Conservation (phyloP, 164 flowering plant genomes). For the Cinnamomum micranthum region DNA sequence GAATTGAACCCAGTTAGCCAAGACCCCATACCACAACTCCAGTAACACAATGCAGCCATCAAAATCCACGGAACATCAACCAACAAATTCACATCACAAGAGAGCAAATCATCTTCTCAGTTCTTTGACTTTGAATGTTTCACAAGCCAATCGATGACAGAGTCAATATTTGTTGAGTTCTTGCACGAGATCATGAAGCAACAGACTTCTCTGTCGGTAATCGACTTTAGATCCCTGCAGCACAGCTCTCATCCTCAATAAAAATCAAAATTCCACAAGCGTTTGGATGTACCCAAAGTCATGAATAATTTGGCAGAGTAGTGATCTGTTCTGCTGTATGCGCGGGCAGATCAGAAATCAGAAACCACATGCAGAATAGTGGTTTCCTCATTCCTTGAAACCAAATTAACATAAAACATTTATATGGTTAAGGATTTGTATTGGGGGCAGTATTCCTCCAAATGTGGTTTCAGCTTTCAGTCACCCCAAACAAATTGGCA, state of each 20-base stretch:
- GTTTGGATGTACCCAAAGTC: not conserved
- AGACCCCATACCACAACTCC: not conserved
- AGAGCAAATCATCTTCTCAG: conserved; percentile 14
- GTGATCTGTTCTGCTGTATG: not conserved
- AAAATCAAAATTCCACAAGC: not conserved
- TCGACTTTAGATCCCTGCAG: conserved; percentile 46
- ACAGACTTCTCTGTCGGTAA: conserved; percentile 44
- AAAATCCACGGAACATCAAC: not conserved
- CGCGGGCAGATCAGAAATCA: not conserved
- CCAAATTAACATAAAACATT: too few species aligned
- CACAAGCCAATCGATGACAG: conserved; percentile 49
- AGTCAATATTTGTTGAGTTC: conserved; percentile 49
- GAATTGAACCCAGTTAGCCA: not conserved
- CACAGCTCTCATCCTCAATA: not conserved
- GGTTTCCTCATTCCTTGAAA: not conserved
- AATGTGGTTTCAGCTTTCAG: not conserved
- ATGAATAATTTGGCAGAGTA: not conserved
- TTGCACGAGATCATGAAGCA: conserved; percentile 59
- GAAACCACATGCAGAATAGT: not conserved
- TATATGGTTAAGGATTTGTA: not conserved
- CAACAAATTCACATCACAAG: not conserved
- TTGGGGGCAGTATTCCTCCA: not conserved
- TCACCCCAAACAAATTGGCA: not conserved
- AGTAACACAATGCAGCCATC: not conserved
- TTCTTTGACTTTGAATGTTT: conserved; percentile 57